Base-by-base conservation (phyloP, 305 asterid species). In the Petunia hybrid region DNA sequence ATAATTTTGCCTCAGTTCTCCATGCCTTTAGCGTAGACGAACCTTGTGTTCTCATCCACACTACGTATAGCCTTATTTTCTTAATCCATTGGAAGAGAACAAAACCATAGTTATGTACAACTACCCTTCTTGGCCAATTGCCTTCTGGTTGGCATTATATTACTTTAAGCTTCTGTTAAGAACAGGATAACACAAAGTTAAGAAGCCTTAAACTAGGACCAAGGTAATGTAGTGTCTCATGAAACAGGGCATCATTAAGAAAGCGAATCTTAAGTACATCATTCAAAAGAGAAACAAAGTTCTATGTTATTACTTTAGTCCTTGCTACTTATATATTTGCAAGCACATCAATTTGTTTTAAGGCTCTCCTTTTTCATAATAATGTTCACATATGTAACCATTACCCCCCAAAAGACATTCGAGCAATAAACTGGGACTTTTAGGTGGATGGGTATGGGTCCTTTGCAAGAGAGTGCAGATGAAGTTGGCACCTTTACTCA, bases 241-340 rank as follows among this genome's bases (percentile, higher is more conserved):
- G 48, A 74, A 53, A 22, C 79, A 53, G n/a, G n/a, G 1, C n/a
- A 74, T 14, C 64, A 53, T 74, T 74, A 53, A 53, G 64, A 74
- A 51, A 73, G 13, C 16, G 53, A 36, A 51, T 51, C 64, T 73
- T 35, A 73, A 35, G 63, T 73, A 51, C 78, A 73, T 74, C 64
- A 74, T 36, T 53, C 35, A 1, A 4, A 13, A 74, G n/a, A 53
- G 8, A 38, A 36, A 22, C 45, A 51, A 73, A 74, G 0, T 36
- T 0, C 36, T 4, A 14, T 6, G 64, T 53, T 36, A 53, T 12
- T 13, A 74, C 64, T 14, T 74, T 43, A 74, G 38, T 53, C 79
- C 38, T 38, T 6, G 48, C 13, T 73, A 71, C 7, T 73, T 73
- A 51, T 36, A 63, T 0, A 22, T 22, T 22, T 51, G 78, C 7